Conservation (phyloP, 2,329 filamentous ascomycete species). For the Scedosporium minutisporum region DNA sequence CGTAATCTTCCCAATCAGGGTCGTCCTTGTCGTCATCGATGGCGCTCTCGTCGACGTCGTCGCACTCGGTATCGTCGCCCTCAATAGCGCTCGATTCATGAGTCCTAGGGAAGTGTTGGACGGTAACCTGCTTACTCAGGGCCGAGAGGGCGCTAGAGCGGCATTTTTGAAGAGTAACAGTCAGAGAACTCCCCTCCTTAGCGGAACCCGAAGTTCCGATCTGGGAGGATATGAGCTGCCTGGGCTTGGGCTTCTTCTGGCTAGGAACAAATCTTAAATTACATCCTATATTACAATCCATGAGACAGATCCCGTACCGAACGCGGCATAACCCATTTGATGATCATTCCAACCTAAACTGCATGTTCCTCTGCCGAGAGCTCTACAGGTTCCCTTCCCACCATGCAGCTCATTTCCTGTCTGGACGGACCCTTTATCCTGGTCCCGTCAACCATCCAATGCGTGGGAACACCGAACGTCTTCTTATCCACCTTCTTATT, state of each 20-base stretch:
- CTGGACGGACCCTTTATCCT: conserved; percentile 25
- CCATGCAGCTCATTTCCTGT: conserved; percentile 29
- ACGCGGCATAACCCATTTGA: too few species aligned
- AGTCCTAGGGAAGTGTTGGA: neutral
- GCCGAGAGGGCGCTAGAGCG: conserved; percentile 34
- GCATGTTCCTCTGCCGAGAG: neutral
- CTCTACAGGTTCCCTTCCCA: conserved; percentile 4
- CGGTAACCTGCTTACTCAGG: conserved; percentile 69
- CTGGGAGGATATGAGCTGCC: conserved; percentile 35
- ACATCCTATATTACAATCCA: too few species aligned
- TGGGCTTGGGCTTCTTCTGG: neutral
- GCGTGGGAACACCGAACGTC: conserved; percentile 24
- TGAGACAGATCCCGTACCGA: too few species aligned
- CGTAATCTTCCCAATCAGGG: conserved; percentile 55
- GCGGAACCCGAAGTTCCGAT: conserved; percentile 49
- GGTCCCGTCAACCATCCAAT: conserved; percentile 29
- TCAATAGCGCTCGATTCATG: conserved; percentile 37
- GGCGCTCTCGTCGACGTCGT: conserved; percentile 72
- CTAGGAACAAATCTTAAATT: too few species aligned
- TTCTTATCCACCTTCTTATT: conserved; percentile 23
- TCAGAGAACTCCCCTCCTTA: conserved; percentile 69
- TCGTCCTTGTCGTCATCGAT: conserved; percentile 63
- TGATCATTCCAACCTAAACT: neutral
- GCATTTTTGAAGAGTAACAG: conserved; percentile 29
- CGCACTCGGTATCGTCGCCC: conserved; percentile 51